Base-by-base conservation (phyloP, 441 rosid genomes). In the Gossypium schwendimanii region DNA sequence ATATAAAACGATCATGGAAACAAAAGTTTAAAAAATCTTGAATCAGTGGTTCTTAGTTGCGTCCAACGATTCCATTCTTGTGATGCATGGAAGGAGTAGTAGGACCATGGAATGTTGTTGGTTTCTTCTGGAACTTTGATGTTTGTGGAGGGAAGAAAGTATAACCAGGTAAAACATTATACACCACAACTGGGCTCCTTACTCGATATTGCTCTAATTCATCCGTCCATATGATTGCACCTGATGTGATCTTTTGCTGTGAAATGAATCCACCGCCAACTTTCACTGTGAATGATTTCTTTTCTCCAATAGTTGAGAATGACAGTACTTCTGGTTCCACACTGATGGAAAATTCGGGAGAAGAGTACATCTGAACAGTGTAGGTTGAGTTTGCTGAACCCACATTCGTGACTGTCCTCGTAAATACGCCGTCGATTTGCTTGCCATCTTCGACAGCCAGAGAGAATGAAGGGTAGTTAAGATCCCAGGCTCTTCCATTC, bases 381-480 rank as follows among this genome's bases (percentile, higher is more conserved):
- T 81, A 85, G 18, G 79, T 83, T 15, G 88, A 75, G 68, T 73
- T 77, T 23, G 79, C 55, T 17, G 63, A 61, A 14, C 84, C 87
- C 23, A 83, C 88, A 57, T 83, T 85, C 59, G 85, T 83, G 1
- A 85, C 84, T 58, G 84, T 81, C 79, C 88, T 76, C 7, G 81
- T 76, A 63, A 79, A 80, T 11, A 77, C 33, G 6, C 72, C 76
- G 0, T 45, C 2, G 45, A 75, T 73, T 41, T 69, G 74, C 24
- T 69, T 55, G 1, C 83, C 83, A 45, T 81, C 87, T 69, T 39
- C 78, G 6, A 81, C n/a, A 4, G 84, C 80, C 36, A 77, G 8
- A 11, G 80, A 60, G 69, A 80, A 80, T 18, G 83, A 71, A 2
- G 83, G 81, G 33, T 77, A 80, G 60, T 80, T 77, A 11, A 80